A percentile compares a stretch with the other conserved stretches of the same genome.
These are phyloP conservation scores for Aspergillus sp. DNA, from an alignment of 2,329 filamentous ascomycete genomes.

Conservation along the genomic window DNA sequence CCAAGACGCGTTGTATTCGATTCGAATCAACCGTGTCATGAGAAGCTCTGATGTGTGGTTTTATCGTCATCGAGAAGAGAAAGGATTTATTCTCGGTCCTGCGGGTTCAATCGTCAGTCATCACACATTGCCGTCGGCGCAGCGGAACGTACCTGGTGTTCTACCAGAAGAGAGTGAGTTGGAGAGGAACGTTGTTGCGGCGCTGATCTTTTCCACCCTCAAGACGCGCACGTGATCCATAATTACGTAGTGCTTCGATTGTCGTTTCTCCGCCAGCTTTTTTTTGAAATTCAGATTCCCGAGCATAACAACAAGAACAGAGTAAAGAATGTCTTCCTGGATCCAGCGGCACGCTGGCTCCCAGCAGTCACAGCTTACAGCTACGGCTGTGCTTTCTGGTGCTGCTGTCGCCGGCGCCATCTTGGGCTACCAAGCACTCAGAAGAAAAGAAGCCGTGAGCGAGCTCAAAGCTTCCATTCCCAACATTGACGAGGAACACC, in stretches of 20 bases:
- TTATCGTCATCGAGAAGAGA: conserved; percentile 41
- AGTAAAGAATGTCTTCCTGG: conserved; percentile 40
- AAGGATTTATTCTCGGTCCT: conserved; percentile 14
- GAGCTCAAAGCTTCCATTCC: conserved; percentile 63
- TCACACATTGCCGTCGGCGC: not conserved
- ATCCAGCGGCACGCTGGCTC: conserved; percentile 41
- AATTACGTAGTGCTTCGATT: not conserved
- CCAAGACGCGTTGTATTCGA: conserved; percentile 19
- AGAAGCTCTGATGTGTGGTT: conserved; percentile 35
- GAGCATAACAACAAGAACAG: not conserved
- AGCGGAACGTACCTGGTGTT: conserved; percentile 1
- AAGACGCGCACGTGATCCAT: conserved; percentile 1
- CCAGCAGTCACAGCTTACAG: conserved; percentile 42
- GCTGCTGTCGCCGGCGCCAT: conserved; percentile 50
- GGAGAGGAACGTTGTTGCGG: not conserved
- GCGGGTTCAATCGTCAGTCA: not conserved
- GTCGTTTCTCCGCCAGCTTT: not conserved
- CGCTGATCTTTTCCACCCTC: not conserved
- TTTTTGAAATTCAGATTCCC: not conserved
- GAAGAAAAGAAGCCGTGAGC: conserved; percentile 53
- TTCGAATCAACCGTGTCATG: conserved; percentile 29
- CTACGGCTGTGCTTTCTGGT: conserved; percentile 43
- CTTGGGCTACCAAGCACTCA: conserved; percentile 56
- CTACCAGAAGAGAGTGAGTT: not conserved
- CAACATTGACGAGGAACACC: conserved; percentile 49